Percentiles rank a stretch among this genome's conserved stretches.
These are phyloP conservation scores for Candida ascalaphidarum DNA, from an alignment of 805 yeast species.

Conservation along the genomic window DNA sequence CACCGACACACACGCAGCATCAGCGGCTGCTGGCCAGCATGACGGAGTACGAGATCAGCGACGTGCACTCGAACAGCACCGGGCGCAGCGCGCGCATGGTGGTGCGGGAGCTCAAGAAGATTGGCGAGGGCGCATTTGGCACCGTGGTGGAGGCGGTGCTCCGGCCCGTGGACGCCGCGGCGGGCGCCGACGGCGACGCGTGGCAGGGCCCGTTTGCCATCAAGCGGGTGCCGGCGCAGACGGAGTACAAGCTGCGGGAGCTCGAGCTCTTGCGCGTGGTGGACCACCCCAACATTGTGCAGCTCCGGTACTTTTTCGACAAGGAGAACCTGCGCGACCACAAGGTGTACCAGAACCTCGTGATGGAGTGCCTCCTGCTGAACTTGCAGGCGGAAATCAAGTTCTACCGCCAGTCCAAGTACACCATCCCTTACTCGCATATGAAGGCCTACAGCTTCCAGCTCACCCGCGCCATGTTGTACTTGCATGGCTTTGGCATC, in stretches of 20 bases:
- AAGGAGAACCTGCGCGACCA: slow-evolving; percentile 49
- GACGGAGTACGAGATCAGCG: slow-evolving; percentile 28
- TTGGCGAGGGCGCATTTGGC: slow-evolving; percentile 85
- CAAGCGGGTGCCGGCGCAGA: slow-evolving; percentile 79
- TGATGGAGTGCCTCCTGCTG: slow-evolving; percentile 83
- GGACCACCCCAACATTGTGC: slow-evolving; percentile 72
- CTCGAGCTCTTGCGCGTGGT: slow-evolving; percentile 68
- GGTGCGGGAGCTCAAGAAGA: slow-evolving; percentile 61
- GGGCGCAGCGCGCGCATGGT: slow-evolving; percentile 51
- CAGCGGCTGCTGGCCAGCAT: slow-evolving; percentile 1
- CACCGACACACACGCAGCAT: too few species aligned
- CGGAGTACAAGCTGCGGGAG: slow-evolving; percentile 79
- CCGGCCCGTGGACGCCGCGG: slow-evolving; percentile 16
- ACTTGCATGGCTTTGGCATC: slow-evolving; percentile 70
- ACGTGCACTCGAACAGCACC: slow-evolving; percentile 53
- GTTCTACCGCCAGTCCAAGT: slow-evolving; percentile 51
- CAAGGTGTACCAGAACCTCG: slow-evolving; percentile 68
- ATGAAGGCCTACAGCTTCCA: slow-evolving; percentile 73
- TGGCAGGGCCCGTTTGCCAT: slow-evolving; percentile 83
- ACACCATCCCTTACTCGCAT: slow-evolving; percentile 62
- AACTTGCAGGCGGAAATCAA: slow-evolving; percentile 71
- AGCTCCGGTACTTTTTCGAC: slow-evolving; percentile 62
- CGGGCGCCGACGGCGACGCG: slow-evolving; percentile 11
- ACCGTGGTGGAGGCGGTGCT: slow-evolving; percentile 71
- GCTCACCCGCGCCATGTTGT: slow-evolving; percentile 75